phyloP scores from a whole-genome alignment of 1,284 basidiomycete species.

The Cerioporus squamosus region DNA sequence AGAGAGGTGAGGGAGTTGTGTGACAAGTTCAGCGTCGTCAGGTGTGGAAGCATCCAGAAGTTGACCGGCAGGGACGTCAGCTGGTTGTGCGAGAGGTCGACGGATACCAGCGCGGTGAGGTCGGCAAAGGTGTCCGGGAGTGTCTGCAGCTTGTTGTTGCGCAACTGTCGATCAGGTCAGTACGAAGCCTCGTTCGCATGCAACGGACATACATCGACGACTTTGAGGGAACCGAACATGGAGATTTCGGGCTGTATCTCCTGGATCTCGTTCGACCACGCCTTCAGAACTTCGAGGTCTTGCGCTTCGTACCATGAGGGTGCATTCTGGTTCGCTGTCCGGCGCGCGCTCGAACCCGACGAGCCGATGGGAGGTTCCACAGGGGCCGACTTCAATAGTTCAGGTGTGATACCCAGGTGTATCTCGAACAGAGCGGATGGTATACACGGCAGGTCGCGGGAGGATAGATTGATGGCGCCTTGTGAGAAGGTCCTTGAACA shows the following conservation, averaged over 20 bases:
- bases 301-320: conserved; percentile 80
- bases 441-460: conserved; percentile 68
- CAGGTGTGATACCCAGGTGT: conserved; percentile 73
- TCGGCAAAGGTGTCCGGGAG: conserved; percentile 70
- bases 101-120: conserved; percentile 59
- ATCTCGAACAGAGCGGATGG: conserved; percentile 81
- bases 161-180: conserved; percentile 50
- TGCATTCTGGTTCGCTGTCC: conserved; percentile 37
- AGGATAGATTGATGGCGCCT: conserved; percentile 76
- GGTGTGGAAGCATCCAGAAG: conserved; percentile 68
- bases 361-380: conserved; percentile 59
- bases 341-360: conserved; percentile 33
- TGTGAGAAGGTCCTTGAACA: conserved; percentile 23
- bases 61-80: conserved; percentile 63
- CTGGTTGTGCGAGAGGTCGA: conserved; percentile 75
- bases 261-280: conserved; percentile 76
- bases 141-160: conserved; percentile 66
- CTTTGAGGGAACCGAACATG: conserved; percentile 79
- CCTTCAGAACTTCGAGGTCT: conserved; percentile 73
- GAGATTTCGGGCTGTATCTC: conserved; percentile 81
- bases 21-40: conserved; percentile 69
- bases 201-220: conserved; percentile 60
- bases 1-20: conserved; percentile 66
- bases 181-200: not conserved
- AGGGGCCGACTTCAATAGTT: conserved; percentile 62